Evolutionary conservation across 2,329 filamentous ascomycete genomes (phyloP).

Genomic region (Fonsecaea nubica): DNA sequence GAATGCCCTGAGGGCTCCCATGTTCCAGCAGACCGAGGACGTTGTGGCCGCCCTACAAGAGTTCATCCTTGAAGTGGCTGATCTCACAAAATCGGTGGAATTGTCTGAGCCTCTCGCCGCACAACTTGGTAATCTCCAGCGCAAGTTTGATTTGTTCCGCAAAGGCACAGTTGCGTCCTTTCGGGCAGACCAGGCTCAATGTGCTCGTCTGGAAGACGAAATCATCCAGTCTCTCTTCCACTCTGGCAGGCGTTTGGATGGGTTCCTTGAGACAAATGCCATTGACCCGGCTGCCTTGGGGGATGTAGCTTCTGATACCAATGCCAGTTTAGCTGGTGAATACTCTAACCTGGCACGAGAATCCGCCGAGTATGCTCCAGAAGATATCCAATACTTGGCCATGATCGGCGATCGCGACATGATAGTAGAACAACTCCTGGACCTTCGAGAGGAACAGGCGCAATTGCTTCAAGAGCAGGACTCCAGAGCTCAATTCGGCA

Average conservation of each 20-base stretch:
- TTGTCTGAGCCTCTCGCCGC: background rate
- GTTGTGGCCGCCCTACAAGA: conserved; percentile 6
- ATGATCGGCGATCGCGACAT: conserved; percentile 16
- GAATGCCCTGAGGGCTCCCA: conserved; percentile 12
- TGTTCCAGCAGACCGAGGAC: conserved; percentile 8
- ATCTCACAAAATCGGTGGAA: background rate
- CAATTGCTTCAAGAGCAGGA: conserved; percentile 14
- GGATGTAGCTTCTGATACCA: background rate
- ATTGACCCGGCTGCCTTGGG: background rate
- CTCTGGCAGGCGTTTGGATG: conserved; percentile 15
- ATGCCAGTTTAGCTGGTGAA: background rate
- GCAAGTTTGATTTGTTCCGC: conserved; percentile 5
- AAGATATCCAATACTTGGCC: conserved; percentile 7
- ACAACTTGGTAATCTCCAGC: conserved; percentile 5
- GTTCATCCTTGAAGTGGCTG: conserved; percentile 9
- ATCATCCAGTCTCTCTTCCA: conserved; percentile 20
- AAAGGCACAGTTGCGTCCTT: conserved; percentile 14
- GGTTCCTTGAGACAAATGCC: background rate
- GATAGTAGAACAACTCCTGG: conserved; percentile 10
- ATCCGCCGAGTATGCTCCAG: background rate
- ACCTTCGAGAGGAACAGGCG: conserved; percentile 1
- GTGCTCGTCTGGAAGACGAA: conserved; percentile 9
- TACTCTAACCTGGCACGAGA: background rate
- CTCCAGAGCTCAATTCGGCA: conserved; percentile 13
- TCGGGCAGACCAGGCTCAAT: conserved; percentile 1